Conservation (phyloP, 1,139 yeast species). For the Geotrichum australiense region DNA sequence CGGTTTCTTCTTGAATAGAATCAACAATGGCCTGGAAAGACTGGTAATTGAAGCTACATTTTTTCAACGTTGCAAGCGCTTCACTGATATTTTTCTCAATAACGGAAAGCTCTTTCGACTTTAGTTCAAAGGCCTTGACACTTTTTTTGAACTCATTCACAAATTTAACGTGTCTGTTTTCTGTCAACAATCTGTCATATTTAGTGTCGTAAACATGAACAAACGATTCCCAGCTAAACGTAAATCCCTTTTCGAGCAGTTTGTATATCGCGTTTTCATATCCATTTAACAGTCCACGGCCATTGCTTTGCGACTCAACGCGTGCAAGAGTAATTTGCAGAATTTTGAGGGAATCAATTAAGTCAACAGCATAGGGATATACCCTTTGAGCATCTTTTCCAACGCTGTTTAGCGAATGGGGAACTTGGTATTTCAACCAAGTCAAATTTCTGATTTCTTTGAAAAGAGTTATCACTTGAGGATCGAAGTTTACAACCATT, state of each 20-base stretch:
- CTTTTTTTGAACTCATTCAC: slow-evolving; percentile 40
- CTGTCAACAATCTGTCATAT: slow-evolving; percentile 29
- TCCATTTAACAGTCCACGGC: slow-evolving; percentile 40
- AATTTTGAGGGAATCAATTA: slow-evolving; percentile 45
- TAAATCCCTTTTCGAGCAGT: slow-evolving; percentile 31
- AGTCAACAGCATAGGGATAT: slow-evolving; percentile 51
- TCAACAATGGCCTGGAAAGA: slow-evolving; percentile 28
- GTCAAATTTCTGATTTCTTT: slow-evolving; percentile 50
- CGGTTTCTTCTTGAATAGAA: slow-evolving; percentile 40
- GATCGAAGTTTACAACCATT: slow-evolving; percentile 46
- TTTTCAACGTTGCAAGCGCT: slow-evolving; percentile 29
- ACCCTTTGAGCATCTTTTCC: slow-evolving; percentile 44
- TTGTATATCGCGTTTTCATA: slow-evolving; percentile 36
- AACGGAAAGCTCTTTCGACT: slow-evolving; percentile 30
- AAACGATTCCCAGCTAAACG: slow-evolving; percentile 51
- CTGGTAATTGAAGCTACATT: slow-evolving; percentile 30
- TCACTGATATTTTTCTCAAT: slow-evolving; percentile 24
- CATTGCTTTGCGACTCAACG: slow-evolving; percentile 36
- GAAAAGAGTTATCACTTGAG: slow-evolving; percentile 39
- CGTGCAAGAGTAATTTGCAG: slow-evolving; percentile 26
- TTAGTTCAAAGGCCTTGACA: slow-evolving; percentile 35
- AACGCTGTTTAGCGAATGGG: slow-evolving; percentile 41
- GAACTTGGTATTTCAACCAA: slow-evolving; percentile 53
- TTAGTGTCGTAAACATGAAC: slow-evolving; percentile 44
- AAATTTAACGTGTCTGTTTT: slow-evolving; percentile 38